Conservation (phyloP, 2,329 filamentous ascomycete species). For the Colletotrichum gigasporum region DNA sequence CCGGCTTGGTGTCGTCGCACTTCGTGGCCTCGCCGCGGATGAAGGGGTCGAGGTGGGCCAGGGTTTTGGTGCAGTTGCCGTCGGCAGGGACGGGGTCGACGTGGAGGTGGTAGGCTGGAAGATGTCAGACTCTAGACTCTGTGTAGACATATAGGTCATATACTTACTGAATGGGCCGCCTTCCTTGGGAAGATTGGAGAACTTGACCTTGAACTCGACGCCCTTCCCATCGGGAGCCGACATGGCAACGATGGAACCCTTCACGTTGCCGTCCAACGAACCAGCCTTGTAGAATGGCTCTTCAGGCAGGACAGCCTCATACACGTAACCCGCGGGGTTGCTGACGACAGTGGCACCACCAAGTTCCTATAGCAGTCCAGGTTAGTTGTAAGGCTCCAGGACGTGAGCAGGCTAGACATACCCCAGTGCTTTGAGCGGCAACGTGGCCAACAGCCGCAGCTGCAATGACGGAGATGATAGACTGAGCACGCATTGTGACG, state of each 20-base stretch:
- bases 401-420: constrained; percentile 5
- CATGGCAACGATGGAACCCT: constrained; percentile 59
- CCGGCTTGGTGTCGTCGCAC: constrained; percentile 66
- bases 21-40: constrained; percentile 67
- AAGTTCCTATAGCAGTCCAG: constrained; percentile 40
- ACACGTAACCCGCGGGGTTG: constrained; percentile 65
- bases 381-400: neutral
- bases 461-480: constrained; percentile 38
- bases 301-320: constrained; percentile 65
- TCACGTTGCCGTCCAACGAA: constrained; percentile 61
- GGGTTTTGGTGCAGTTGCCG: constrained; percentile 77
- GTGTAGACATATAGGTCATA: neutral
- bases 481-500: constrained; percentile 34
- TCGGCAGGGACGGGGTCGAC: constrained; percentile 67
- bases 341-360: constrained; percentile 60
- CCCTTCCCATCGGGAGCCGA: constrained; percentile 61
- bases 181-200: constrained; percentile 66
- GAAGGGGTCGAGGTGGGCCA: constrained; percentile 77
- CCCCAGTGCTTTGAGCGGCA: constrained; percentile 36
- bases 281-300: constrained; percentile 59
- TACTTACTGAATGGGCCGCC: constrained; percentile 69
- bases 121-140: constrained; percentile 6
- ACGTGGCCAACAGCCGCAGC: constrained; percentile 40
- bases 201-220: constrained; percentile 62
- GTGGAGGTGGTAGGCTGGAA: constrained; percentile 78